These are phyloP conservation scores for Eimeria sp. DNA, from an alignment of 169 alveolate genomes.

Conservation along the genomic window DNA sequence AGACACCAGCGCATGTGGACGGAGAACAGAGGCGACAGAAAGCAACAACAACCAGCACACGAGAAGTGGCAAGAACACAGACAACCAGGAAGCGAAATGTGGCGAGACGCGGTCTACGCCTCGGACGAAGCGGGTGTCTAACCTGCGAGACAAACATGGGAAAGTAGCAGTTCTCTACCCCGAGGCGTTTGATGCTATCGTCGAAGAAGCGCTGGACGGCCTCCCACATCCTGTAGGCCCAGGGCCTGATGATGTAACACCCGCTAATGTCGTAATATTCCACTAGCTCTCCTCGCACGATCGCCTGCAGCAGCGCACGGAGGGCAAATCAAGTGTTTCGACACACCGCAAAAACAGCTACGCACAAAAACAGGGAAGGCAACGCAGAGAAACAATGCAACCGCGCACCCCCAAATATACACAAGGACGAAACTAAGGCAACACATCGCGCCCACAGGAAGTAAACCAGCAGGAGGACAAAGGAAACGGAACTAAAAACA, in stretches of 20 bases:
- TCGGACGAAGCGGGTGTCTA: background rate
- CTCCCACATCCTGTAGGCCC: slow-evolving; percentile 99
- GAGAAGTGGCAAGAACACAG: background rate
- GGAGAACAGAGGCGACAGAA: no score
- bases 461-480: no score
- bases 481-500: no score
- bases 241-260: slow-evolving; percentile 99
- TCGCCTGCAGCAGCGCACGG: slow-evolving; percentile 94
- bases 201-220: slow-evolving; percentile 96
- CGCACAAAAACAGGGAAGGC: background rate
- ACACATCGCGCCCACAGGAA: background rate
- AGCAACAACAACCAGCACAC: no score
- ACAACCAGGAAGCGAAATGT: no score
- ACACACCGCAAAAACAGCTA: no score
- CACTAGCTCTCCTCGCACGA: slow-evolving; percentile 98
- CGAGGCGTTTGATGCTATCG: slow-evolving; percentile 91
- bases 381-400: background rate
- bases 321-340: background rate
- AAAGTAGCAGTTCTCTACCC: slow-evolving; percentile 87
- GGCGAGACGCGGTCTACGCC: no score
- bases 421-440: background rate
- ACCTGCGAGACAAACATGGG: slow-evolving; percentile 88
- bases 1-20: no score
- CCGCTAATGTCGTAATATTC: slow-evolving; percentile 99
- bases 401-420: background rate